phyloP scores from a whole-genome alignment of 352 stramenopile genomes.

The Phytophthora quininea region DNA sequence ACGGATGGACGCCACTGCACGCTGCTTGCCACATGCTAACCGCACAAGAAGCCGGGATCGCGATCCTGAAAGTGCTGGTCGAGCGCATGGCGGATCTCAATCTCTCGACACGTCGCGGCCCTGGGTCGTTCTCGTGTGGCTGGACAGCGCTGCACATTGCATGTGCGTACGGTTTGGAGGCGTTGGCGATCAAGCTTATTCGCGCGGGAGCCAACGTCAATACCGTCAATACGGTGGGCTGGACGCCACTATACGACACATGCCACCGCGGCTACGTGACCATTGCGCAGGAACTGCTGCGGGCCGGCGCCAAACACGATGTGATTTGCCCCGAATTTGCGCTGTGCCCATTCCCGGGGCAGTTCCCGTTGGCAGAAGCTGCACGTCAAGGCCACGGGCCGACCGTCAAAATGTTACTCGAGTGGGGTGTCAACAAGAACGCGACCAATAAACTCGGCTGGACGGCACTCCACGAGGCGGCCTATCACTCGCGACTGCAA shows the following conservation, averaged over 20 bases:
- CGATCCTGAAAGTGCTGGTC: slow-evolving; percentile 73
- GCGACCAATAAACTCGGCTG: slow-evolving; percentile 73
- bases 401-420: slow-evolving; percentile 74
- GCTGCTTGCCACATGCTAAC: slow-evolving; percentile 77
- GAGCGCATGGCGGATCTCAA: slow-evolving; percentile 67
- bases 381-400: slow-evolving; percentile 67
- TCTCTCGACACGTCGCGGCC: slow-evolving; percentile 63
- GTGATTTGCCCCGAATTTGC: slow-evolving; percentile 81
- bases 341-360: slow-evolving; percentile 75
- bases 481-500: slow-evolving; percentile 75
- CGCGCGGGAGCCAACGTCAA: slow-evolving; percentile 71
- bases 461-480: slow-evolving; percentile 82
- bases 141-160: slow-evolving; percentile 84
- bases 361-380: slow-evolving; percentile 69
- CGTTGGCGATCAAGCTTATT: slow-evolving; percentile 77
- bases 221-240: slow-evolving; percentile 69
- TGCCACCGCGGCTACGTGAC: slow-evolving; percentile 74
- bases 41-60: slow-evolving; percentile 70
- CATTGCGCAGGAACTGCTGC: slow-evolving; percentile 69
- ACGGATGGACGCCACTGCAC: slow-evolving; percentile 83
- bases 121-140: slow-evolving; percentile 76
- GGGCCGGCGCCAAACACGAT: slow-evolving; percentile 64
- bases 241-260: slow-evolving; percentile 79
- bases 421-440: slow-evolving; percentile 85
- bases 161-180: slow-evolving; percentile 77